Base-by-base conservation (phyloP, 805 yeast species). In the Yamadazyma sp. region DNA sequence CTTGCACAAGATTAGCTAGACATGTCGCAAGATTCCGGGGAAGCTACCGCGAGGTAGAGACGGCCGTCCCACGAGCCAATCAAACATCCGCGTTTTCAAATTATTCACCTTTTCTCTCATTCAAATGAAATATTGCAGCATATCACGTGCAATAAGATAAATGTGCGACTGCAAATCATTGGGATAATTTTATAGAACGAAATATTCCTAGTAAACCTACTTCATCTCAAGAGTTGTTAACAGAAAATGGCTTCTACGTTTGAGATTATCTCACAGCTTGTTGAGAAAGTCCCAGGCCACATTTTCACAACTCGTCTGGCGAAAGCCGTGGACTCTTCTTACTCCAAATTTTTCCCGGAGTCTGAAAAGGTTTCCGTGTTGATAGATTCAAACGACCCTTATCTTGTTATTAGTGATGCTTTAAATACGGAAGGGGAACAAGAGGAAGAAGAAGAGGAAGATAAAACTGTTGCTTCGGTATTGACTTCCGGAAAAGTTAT, bases 401-500 rank as follows among this genome's bases (percentile, higher is more conserved):
- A 77, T 41, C 53, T 66, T 6, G 53, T 62, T 30, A 63, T 78
- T 19, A 25, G 25, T 19, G 33, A 30, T 10, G 13, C 15, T 12
- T 17, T 30, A 11, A 16, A 12, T 19, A 14, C 11, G 18, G 22
- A 18, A 17, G 14, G 14, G 8, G 6, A 17, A 18, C 5, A 28
- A 10, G 29, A 12, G 6, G 33, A 9, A 3, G 33, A 12, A 12
- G 25, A 30, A 4, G 17, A 18, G 10, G 17, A 30, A 30, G 22
- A 30, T 9, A 38, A 44, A 8, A 12, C 24, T 7, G 20, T 35
- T 12, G 17, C 35, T 16, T 16, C 84, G 3, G 67, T 85, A 16
- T 62, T 75, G 35, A 65, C 84, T 2, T 66, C 71, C 40, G 80
- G 86, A 16, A 35, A 53, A 3, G 68, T 80, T 6, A 55, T 87